Base-by-base conservation (phyloP, 2,329 filamentous ascomycete species). In the Ascochyta pisi region DNA sequence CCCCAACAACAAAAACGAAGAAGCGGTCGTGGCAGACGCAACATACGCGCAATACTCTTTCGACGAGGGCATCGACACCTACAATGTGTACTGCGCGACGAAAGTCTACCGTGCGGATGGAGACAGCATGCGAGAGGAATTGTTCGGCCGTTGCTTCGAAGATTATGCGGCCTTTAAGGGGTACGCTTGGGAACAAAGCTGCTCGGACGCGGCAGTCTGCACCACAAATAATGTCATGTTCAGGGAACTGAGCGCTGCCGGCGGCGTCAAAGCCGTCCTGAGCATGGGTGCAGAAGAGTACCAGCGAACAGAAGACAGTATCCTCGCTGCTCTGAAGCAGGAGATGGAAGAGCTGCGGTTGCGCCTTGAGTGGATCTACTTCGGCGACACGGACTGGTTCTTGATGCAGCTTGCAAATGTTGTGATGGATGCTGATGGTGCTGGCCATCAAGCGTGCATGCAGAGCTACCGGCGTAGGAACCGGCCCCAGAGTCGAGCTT, bases 41-140 rank as follows among this genome's bases (percentile, higher is more conserved):
- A 29, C 40, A 10, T 46, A 40, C 27, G 40, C 34, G 15, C 41
- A 55, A 19, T 49, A 55, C 13, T 35, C 34, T 12, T 50, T 45
- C 27, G 22, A 45, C 1, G 9, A 16, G n/a, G 40, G 52, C 4
- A 37, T 55, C 27, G 52, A 50, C 15, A 41, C 34, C 3, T 24
- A 40, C 22, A 12, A 23, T 2, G 35, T 27, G 10, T 41, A 55
- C 10, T 23, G 37, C 10, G 37, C 37, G 10, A 22, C 37, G 10
- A 39, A 24, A 12, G 12, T 39, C 37, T 6, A 9, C 37, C 4
- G 4, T 13, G 1, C 8, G 6, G 19, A 39, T 16, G 6, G 7
- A 22, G 10, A 24, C 12, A 6, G 35, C 35, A 22, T 38, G 9
- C 37, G 10, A 39, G 37, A 39, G 10, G 9, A 23, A 8, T 4